Evolutionary conservation across 78 protist species (phyloP), one percentile per base, ranked within the genome.

Genomic region (Monosiga brevicollis): DNA sequence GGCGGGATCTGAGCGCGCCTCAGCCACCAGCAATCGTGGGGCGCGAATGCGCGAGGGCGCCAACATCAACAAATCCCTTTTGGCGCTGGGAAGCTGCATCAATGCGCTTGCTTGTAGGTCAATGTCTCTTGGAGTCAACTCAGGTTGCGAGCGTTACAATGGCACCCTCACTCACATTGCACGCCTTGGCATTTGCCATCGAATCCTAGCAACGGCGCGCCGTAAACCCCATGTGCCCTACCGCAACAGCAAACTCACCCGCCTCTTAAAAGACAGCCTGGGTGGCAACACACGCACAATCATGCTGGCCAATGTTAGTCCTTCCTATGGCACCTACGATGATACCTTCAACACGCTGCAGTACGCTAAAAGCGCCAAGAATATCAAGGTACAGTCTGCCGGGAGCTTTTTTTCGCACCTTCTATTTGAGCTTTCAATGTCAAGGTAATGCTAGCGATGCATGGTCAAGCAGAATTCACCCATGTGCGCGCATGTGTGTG

Each of bases 161-260:
- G 15, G 62, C 62, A 15, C 15, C 62, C 62, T 49, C 62, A 49
- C 15, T 49, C n/a, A n/a, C n/a, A n/a, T n/a, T n/a, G n/a, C n/a
- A 49, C 62, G 6, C 62, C 6, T 20, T 49, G 6, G 6, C 29
- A 15, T 49, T 49, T 49, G 62, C 15, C 29, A 20, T 20, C 62
- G 29, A 15, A 49, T 20, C 62, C 62, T 49, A 15, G 6, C 62
- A 6, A 49, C 62, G 62, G 15, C 15, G 29, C 6, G 6, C 62
- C 6, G 62, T 15, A 49, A 6, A 72, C 34, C 76, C 74, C 87
- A 91, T 70, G 86, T 98, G 0, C 99, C 99, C 22, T 98, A 90
- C 90, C 88, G 99, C 29, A 93, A 97, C 87, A 85, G 94, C 29
- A 97, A 97, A 91, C 92, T 98, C 73, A 98, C 99, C 1, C 82